These are phyloP conservation scores for Jackrogersella minutella DNA, from an alignment of 495 filamentous ascomycete species.

Conservation along the genomic window DNA sequence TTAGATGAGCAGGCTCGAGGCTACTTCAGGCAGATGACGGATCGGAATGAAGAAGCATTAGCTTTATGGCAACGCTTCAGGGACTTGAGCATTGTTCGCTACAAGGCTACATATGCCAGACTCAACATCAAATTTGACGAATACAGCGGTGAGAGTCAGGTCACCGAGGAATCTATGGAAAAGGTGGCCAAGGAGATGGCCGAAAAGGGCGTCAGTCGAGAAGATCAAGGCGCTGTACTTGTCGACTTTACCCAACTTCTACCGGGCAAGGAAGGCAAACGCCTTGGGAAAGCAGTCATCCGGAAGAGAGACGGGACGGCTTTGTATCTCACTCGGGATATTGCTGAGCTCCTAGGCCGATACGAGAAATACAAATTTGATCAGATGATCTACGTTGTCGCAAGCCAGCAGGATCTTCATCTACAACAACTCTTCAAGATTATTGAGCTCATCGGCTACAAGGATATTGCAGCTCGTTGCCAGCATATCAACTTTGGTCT, in stretches of 20 bases:
- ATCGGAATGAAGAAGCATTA: constrained; percentile 77
- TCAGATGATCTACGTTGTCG: constrained; percentile 75
- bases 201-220: constrained; percentile 75
- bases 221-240: constrained; percentile 87
- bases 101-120: constrained; percentile 77
- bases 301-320: constrained; percentile 69
- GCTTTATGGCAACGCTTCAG: constrained; percentile 88
- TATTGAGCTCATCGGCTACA: constrained; percentile 64
- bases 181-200: constrained; percentile 69
- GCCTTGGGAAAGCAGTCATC: constrained; percentile 63
- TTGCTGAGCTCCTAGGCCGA: constrained; percentile 67
- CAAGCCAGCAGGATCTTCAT: constrained; percentile 67
- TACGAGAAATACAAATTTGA: constrained; percentile 71
- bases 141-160: constrained; percentile 94
- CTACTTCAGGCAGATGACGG: constrained; percentile 94
- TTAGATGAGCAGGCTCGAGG: constrained; percentile 69
- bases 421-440: constrained; percentile 72
- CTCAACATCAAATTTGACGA: constrained; percentile 94
- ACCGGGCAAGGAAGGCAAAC: constrained; percentile 64
- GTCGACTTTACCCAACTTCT: constrained; percentile 85
- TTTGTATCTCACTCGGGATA: constrained; percentile 71
- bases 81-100: constrained; percentile 85
- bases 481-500: constrained; percentile 71
- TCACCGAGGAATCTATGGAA: constrained; percentile 83
- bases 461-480: constrained; percentile 63